Evolutionary conservation across 179 eudicot species (phyloP).

Genomic region (Silene coronaria): DNA sequence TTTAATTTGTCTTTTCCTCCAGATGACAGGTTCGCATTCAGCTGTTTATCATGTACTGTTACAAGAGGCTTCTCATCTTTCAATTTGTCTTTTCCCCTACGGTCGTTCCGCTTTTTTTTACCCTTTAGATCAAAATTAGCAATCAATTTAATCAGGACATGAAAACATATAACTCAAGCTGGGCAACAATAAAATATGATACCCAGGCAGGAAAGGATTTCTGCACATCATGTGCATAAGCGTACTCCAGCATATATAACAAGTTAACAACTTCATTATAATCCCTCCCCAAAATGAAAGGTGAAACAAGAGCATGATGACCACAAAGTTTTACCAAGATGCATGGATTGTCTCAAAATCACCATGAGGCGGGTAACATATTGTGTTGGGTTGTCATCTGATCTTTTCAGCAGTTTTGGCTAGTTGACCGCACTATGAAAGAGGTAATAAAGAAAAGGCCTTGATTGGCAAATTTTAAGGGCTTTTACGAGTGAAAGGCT

Average conservation of each 20-base stretch:
- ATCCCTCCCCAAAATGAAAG: neutral
- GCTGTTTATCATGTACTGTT: constrained; percentile 31
- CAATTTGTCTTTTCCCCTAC: constrained; percentile 74
- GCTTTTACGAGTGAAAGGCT: no score
- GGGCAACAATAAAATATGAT: neutral
- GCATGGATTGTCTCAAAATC: neutral
- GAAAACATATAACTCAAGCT: neutral
- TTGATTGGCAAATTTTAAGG: no score
- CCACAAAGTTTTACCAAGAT: neutral
- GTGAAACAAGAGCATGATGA: neutral
- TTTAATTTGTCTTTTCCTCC: constrained; percentile 42
- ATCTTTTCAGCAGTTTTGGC: no score
- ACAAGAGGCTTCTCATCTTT: constrained; percentile 51
- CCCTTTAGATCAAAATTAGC: constrained; percentile 34
- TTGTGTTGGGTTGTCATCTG: no score
- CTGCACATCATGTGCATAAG: neutral
- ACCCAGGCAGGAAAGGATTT: neutral
- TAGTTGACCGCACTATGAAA: no score
- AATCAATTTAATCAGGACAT: constrained; percentile 18
- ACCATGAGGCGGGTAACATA: no score
- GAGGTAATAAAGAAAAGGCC: no score
- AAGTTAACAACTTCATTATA: neutral
- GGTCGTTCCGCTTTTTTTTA: constrained; percentile 74
- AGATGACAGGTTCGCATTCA: constrained; percentile 28
- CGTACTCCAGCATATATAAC: neutral